Evolutionary conservation across 768 basidiomycete species (phyloP).

Genomic region (Panaeolus cyanescens): DNA sequence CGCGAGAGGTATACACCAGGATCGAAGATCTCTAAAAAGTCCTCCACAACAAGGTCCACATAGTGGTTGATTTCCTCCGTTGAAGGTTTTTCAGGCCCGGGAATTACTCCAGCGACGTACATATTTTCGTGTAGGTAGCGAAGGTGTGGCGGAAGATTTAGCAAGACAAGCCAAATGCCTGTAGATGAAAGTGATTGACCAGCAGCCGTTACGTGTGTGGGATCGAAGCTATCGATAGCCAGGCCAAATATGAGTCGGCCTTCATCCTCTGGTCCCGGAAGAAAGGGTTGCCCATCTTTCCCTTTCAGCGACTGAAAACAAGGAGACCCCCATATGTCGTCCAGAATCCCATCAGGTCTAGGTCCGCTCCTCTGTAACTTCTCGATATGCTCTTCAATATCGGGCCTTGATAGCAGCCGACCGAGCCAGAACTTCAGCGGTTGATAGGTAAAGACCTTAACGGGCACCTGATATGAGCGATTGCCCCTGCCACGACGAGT

Average conservation of each 20-base stretch:
- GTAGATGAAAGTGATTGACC: constrained; percentile 22
- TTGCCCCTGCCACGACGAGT: not conserved
- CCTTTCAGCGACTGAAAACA: constrained; percentile 19
- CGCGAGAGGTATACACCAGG: constrained; percentile 27
- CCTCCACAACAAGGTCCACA: constrained; percentile 32
- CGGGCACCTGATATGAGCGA: not conserved
- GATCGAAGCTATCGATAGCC: constrained; percentile 28
- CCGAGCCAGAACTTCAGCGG: constrained; percentile 24
- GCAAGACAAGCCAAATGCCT: constrained; percentile 26
- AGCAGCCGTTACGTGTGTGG: constrained; percentile 25
- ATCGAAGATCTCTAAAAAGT: constrained; percentile 33
- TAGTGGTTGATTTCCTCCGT: constrained; percentile 34
- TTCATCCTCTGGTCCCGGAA: constrained; percentile 16
- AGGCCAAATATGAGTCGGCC: constrained; percentile 24
- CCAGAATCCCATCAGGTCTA: not conserved
- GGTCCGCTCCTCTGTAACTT: not conserved
- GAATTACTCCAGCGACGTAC: constrained; percentile 42
- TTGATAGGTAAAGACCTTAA: constrained; percentile 16
- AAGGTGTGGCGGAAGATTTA: constrained; percentile 35
- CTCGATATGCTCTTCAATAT: constrained; percentile 21
- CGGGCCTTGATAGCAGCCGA: constrained; percentile 12
- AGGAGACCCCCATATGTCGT: constrained; percentile 22
- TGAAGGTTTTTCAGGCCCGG: constrained; percentile 38
- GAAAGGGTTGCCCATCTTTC: constrained; percentile 19
- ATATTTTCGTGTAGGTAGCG: constrained; percentile 38